Evolutionary conservation across 257 asterid genomes (phyloP).

Genomic region (Solanum clarkiae): DNA sequence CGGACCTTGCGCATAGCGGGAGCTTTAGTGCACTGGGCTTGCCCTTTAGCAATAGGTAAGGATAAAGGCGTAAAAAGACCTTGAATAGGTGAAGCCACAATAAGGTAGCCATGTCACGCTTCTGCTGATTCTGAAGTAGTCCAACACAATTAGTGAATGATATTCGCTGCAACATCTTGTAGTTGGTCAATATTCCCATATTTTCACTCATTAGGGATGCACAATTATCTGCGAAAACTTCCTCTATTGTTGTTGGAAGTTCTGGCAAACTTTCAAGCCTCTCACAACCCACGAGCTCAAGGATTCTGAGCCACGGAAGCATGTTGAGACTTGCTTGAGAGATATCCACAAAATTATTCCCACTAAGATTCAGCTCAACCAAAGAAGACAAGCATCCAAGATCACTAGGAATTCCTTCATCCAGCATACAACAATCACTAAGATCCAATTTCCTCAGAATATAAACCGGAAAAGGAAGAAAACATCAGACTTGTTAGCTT

Average conservation of each 20-base stretch:
- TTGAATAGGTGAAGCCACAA: neutral
- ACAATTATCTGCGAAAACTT: neutral
- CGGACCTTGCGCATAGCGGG: too few species aligned
- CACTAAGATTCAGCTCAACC: neutral
- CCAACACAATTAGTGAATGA: neutral
- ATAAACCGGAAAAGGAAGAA: neutral
- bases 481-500: neutral
- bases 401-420: conserved; percentile 1
- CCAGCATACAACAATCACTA: conserved; percentile 1
- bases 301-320: neutral
- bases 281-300: neutral
- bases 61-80: neutral
- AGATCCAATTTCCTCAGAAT: conserved; percentile 3
- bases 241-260: neutral
- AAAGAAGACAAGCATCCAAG: neutral
- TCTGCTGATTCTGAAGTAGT: neutral
- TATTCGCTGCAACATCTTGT: neutral
- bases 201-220: neutral
- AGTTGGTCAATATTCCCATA: neutral
- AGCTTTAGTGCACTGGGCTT: too few species aligned
- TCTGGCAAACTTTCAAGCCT: neutral
- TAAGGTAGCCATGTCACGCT: neutral
- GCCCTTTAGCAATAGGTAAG: too few species aligned
- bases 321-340: neutral
- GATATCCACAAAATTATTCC: neutral